Base-by-base conservation (phyloP, 2,329 filamentous ascomycete genomes). In the Beauveria sp. region DNA sequence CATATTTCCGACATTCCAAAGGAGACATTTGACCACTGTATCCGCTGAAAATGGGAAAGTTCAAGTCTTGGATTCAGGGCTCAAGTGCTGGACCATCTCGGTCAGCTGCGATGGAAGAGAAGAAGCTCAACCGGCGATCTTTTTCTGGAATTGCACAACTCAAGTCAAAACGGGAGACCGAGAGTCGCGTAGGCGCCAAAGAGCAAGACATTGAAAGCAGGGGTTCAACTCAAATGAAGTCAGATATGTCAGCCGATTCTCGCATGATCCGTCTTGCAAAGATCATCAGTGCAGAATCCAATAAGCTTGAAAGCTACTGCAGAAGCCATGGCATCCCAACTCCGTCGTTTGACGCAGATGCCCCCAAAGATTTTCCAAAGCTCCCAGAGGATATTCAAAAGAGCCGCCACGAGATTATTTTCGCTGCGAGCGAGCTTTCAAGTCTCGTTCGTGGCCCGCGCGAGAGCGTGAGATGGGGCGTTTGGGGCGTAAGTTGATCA, bases 391-490 rank as follows among this genome's bases (percentile, higher is more conserved):
- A 81, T 2, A 71, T 82, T 16, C 75, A 77, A 61, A 70, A 67
- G 61, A 76, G 76, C 61, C 75, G 81, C 37, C 73, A 76, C 59
- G 76, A 78, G 60, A 73, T 84, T 55, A 73, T 83, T 7, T 73
- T 73, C 62, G 80, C 80, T 9, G 78, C 79, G 2, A 76, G 72
- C 60, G 78, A 83, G 64, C 72, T 84, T 16, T 73, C 72, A 2
- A 69, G 74, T 52, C 69, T 84, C 55, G 76, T 79, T 18, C 74
- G 78, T 24, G 81, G 81, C 0, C 80, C 81, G 0, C 72, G 75
- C 41, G 80, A 84, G 65, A 73, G 70, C n/a, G 66, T 84, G 8
- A 72, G 81, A 69, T 84, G 79, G 78, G 75, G 77, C 56, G 73
- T 78, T 58, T 83, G 78, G 80, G 78, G 75, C 67, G 80, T 81